A percentile compares a stretch with the other conserved stretches of the same genome.
phyloP scores from a whole-genome alignment of 2,329 filamentous ascomycete species.

The Parastagonospora nodorum region DNA sequence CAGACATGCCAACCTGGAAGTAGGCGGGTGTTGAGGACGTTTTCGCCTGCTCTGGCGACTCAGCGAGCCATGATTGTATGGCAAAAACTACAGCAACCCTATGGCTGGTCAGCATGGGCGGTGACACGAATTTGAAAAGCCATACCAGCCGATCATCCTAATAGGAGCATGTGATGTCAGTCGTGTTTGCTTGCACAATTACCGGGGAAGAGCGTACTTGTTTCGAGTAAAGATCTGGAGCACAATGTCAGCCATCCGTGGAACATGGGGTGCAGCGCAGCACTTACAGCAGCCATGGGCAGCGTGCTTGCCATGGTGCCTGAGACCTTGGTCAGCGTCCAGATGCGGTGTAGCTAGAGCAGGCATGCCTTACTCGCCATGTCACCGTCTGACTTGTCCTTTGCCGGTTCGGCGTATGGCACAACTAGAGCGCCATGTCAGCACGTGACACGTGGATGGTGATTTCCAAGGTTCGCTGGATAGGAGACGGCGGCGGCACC shows the following conservation, averaged over 20 bases:
- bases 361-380: slow-evolving; percentile 65
- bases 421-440: slow-evolving; percentile 65
- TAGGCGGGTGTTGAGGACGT: slow-evolving; percentile 70
- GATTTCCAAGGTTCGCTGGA: not conserved
- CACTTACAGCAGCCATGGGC: slow-evolving; percentile 83
- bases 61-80: slow-evolving; percentile 76
- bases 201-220: slow-evolving; percentile 60
- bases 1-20: slow-evolving; percentile 78
- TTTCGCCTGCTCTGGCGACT: slow-evolving; percentile 70
- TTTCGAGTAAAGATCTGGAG: slow-evolving; percentile 84
- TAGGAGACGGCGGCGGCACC: too few species aligned
- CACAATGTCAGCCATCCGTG: slow-evolving; percentile 36
- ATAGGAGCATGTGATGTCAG: slow-evolving; percentile 25
- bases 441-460: slow-evolving; percentile 34
- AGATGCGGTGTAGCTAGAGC: not conserved
- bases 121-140: slow-evolving; percentile 11
- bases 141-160: slow-evolving; percentile 69
- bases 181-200: slow-evolving; percentile 10
- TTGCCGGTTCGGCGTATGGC: slow-evolving; percentile 78
- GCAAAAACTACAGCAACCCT: slow-evolving; percentile 77
- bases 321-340: slow-evolving; percentile 27
- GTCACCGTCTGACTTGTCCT: slow-evolving; percentile 68
- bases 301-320: slow-evolving; percentile 75
- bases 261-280: slow-evolving; percentile 15
- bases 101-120: slow-evolving; percentile 17